Conservation (phyloP, 257 asterid species). For the Gynochthodes officinalis region DNA sequence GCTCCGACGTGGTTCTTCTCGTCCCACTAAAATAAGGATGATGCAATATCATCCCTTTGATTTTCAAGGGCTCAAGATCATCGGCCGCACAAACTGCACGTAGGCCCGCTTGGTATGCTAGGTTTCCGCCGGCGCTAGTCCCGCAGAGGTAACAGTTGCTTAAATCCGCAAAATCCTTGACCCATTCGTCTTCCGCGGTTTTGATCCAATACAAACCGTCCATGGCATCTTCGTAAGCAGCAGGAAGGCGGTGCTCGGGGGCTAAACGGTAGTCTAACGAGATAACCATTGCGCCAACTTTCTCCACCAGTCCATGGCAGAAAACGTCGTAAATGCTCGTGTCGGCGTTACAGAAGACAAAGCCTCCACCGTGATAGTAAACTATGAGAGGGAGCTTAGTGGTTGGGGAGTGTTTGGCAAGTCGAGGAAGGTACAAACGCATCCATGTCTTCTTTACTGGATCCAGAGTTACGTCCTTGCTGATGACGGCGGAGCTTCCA, state of each 20-base stretch:
- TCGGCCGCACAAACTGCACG: neutral
- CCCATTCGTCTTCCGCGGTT: slow-evolving; percentile 31
- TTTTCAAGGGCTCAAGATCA: slow-evolving; percentile 26
- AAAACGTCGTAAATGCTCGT: slow-evolving; percentile 25
- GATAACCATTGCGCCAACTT: slow-evolving; percentile 32
- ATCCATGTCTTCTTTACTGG: slow-evolving; percentile 37
- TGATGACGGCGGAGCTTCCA: slow-evolving; percentile 28
- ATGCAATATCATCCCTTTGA: slow-evolving; percentile 31
- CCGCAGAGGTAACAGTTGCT: slow-evolving; percentile 31
- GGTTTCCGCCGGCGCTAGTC: slow-evolving; percentile 37
- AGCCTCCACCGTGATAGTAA: slow-evolving; percentile 58
- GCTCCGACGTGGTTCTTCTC: slow-evolving; percentile 26
- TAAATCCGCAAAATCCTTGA: slow-evolving; percentile 30
- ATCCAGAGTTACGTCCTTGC: slow-evolving; percentile 42
- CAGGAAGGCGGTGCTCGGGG: slow-evolving; percentile 43
- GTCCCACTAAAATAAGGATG: slow-evolving; percentile 31
- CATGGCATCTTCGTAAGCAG: slow-evolving; percentile 42
- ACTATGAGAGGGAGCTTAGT: slow-evolving; percentile 41
- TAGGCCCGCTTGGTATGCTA: slow-evolving; percentile 38
- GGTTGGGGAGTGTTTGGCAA: neutral
- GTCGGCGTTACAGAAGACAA: slow-evolving; percentile 36
- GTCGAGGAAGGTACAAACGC: slow-evolving; percentile 42
- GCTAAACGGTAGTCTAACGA: slow-evolving; percentile 53
- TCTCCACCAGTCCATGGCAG: slow-evolving; percentile 30
- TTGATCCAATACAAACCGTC: slow-evolving; percentile 35